These are phyloP conservation scores for Populus tomentosa DNA, from an alignment of 441 rosid genomes.

Conservation along the genomic window DNA sequence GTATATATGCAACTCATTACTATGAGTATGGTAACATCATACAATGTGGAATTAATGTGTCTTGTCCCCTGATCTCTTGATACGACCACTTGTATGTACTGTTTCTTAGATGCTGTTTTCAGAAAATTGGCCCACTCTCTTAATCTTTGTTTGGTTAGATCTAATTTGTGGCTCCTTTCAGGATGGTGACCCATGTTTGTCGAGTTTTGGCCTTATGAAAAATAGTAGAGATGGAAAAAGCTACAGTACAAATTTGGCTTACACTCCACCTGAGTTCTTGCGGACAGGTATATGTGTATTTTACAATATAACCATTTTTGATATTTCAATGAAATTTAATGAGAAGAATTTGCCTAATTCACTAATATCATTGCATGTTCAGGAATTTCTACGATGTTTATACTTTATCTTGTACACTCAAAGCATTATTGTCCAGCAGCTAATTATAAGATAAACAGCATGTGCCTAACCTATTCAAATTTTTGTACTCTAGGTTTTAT, in stretches of 20 bases:
- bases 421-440: too few relatives aligned
- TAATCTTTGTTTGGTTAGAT: not conserved
- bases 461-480: too few relatives aligned
- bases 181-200: constrained; percentile 92
- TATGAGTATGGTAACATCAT: not conserved
- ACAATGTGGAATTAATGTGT: not conserved
- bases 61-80: not conserved
- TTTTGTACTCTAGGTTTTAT: too few relatives aligned
- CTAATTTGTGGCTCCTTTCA: constrained; percentile 18
- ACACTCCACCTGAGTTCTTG: constrained; percentile 94
- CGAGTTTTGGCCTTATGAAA: constrained; percentile 95
- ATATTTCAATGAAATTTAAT: not conserved
- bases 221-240: constrained; percentile 96
- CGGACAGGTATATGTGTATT: constrained; percentile 55
- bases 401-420: too few relatives aligned
- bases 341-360: not conserved
- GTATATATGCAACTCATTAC: constrained; percentile 10
- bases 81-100: not conserved
- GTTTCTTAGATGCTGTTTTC: not conserved
- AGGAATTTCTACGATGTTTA: not conserved
- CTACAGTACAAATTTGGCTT: constrained; percentile 94
- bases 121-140: not conserved
- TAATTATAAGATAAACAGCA: too few relatives aligned
- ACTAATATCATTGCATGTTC: not conserved
- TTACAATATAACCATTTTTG: not conserved